Evolutionary conservation across 2,329 filamentous ascomycete species (phyloP), one percentile per base, ranked within the genome.

Genomic region (Neurospora crassa): DNA sequence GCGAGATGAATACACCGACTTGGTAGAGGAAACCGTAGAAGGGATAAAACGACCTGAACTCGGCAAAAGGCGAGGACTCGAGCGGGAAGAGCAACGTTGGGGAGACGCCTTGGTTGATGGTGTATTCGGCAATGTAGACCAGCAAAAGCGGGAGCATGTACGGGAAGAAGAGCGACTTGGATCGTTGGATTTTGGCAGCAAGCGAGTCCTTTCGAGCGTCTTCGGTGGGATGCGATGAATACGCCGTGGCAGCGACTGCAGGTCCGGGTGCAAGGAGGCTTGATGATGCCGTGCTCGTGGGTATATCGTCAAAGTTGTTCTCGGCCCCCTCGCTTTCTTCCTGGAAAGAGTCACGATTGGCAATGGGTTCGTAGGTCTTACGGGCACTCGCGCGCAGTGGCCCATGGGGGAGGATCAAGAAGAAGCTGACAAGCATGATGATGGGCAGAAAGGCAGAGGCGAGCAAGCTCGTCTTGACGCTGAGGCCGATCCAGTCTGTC

Each of bases 11-110:
- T 74, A 98, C 96, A 70, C 96, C 96, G 2, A 94, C 84, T 83
- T 99, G 95, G 81, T 99, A 98, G 73, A 98, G 90, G 71, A 96
- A 94, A 74, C 92, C 92, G 80, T 99, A 99, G 73, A 95, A 93
- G 0, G 95, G 94, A 78, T 99, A 99, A 80, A 97, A 98, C 41
- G 90, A 91, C 53, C 95, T 90, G 79, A 90, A 96, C 75, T 93
- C 88, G 41, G 84, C 82, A 79, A 98, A 98, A 0, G 96, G 96
- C 0, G 92, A 91, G 12, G 87, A 81, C 1, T 85, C 78, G 0
- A 97, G 84, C 0, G 94, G 93, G 78, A 97, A 99, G 5, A 99
- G 87, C 0, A 98, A 84, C 0, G 94, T 97, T 0, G 96, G 95
- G 0, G 93, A 86, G 0, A 98, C 93, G 43, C 94, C 95, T 83